phyloP scores from a whole-genome alignment of 2,329 filamentous ascomycete genomes.

The Nothophaeocryptopus gaeumannii region DNA sequence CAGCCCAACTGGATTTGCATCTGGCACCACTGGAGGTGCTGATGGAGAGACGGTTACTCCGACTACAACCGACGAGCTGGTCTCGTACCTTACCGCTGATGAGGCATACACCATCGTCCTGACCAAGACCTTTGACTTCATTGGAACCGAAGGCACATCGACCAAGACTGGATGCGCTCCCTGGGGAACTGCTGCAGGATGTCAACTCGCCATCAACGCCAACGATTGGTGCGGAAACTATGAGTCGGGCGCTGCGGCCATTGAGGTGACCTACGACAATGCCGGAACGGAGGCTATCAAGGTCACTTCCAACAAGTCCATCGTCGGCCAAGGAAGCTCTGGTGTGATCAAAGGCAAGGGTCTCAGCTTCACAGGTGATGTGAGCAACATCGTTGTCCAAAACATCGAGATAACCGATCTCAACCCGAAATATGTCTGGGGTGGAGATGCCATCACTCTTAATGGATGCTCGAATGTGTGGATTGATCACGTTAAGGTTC shows the following conservation, averaged over 20 bases:
- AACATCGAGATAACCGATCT: conserved; percentile 40
- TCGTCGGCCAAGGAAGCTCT: conserved; percentile 40
- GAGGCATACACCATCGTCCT: conserved; percentile 58
- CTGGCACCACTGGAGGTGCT: conserved; percentile 61
- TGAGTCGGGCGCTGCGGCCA: conserved; percentile 5
- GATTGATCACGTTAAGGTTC: conserved; percentile 39
- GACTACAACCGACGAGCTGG: conserved; percentile 52
- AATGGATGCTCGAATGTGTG: conserved; percentile 37
- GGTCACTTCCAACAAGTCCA: conserved; percentile 43
- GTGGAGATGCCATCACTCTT: conserved; percentile 40
- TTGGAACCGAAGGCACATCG: conserved; percentile 53
- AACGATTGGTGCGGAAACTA: conserved; percentile 52
- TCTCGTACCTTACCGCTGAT: conserved; percentile 57
- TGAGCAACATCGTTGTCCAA: conserved; percentile 56
- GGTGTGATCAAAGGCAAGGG: conserved; percentile 45
- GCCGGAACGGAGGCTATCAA: conserved; percentile 46
- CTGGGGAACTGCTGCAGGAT: conserved; percentile 39
- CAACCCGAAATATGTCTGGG: conserved; percentile 41
- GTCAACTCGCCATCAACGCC: conserved; percentile 58
- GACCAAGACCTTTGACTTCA: conserved; percentile 55
- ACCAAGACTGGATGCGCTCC: conserved; percentile 58
- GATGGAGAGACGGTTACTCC: conserved; percentile 40
- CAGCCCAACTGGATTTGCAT: conserved; percentile 49
- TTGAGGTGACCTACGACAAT: conserved; percentile 52
- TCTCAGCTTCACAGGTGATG: conserved; percentile 37